Evolutionary conservation across 371 early-diverging fungal genomes (phyloP), one percentile per base, ranked within the genome.

Genomic region (Cokeromyces recurvatus): DNA sequence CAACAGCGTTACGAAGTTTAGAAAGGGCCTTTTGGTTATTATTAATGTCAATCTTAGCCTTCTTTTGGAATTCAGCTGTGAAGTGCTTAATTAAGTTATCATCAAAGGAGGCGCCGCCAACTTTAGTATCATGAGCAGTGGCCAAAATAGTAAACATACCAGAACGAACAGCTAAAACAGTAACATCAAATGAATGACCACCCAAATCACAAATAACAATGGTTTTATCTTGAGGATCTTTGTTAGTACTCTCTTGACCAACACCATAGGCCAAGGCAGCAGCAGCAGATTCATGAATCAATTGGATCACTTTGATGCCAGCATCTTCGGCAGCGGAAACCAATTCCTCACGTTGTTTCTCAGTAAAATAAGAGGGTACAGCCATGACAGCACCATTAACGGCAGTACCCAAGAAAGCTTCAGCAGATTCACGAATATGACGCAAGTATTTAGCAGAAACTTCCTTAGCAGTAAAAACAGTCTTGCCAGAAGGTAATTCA

Each of bases 141-240:
- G 82, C 82, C 39, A 95, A 79, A 53, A 94, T 83, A 29, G 92
- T 84, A 77, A 83, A 90, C 48, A 99, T 79, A 25, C 97, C 99
- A 49, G 93, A 82, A 57, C 88, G 87, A 42, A 86, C 78, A 39
- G 89, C 84, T 39, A 98, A 73, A 34, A 97, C 81, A 43, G 95
- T 87, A 32, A 97, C 84, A 61, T 94, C 97, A 53, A 98, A 90
- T 17, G 92, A 90, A 43, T 94, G 89, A 36, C 91, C 99, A 46
- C 99, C 99, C 46, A 98, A 79, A 74, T 99, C 99, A 56, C 94
- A 89, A 15, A 98, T 93, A 50, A 97, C 74, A n/a, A 90, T 80
- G 16, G 81, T 78, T 61, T 85, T 84, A 58, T 92, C 94, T 57
- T 74, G 66, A 51, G 78, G 71, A 46, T 73, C 62, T 54, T 76